Evolutionary conservation across 106 monocot genomes (phyloP).

Genomic region (Allium fistulosum): DNA sequence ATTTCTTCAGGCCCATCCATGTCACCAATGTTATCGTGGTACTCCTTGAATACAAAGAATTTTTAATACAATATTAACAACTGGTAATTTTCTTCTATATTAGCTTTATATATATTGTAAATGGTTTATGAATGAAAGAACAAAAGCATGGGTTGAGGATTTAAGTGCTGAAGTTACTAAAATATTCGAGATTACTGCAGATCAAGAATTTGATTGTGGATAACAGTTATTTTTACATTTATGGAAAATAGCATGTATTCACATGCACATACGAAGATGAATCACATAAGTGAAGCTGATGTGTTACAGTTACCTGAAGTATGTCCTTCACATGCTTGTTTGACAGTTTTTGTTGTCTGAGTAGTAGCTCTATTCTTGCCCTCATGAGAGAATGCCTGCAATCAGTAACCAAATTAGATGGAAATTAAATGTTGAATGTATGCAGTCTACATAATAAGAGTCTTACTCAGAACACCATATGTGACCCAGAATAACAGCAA

Average conservation of each 20-base stretch:
- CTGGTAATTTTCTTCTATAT: neutral
- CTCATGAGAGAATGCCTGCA: conserved; percentile 70
- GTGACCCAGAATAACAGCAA: conserved; percentile 85
- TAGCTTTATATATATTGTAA: neutral
- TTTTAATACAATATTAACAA: neutral
- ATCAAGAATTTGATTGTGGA: neutral
- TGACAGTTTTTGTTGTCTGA: conserved; percentile 79
- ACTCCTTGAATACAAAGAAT: conserved; percentile 44
- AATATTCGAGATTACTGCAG: neutral
- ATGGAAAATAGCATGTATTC: no score
- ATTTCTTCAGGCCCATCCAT: conserved; percentile 88
- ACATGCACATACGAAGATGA: no score
- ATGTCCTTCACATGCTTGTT: conserved; percentile 77
- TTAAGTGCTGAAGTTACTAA: no score
- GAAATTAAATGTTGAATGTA: neutral
- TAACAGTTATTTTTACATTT: no score
- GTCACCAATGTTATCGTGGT: conserved; percentile 97
- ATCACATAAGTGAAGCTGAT: no score
- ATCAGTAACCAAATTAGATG: neutral
- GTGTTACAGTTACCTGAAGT: conserved; percentile 55
- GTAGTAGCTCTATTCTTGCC: conserved; percentile 76
- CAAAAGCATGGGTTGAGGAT: neutral
- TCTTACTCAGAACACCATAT: conserved; percentile 96
- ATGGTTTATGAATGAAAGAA: neutral
- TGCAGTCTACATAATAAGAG: neutral